Percentiles rank a stretch among this genome's conserved stretches.
Evolutionary conservation across 164 flowering plant species (phyloP).

Genomic region (Paratinospora sagittata): DNA sequence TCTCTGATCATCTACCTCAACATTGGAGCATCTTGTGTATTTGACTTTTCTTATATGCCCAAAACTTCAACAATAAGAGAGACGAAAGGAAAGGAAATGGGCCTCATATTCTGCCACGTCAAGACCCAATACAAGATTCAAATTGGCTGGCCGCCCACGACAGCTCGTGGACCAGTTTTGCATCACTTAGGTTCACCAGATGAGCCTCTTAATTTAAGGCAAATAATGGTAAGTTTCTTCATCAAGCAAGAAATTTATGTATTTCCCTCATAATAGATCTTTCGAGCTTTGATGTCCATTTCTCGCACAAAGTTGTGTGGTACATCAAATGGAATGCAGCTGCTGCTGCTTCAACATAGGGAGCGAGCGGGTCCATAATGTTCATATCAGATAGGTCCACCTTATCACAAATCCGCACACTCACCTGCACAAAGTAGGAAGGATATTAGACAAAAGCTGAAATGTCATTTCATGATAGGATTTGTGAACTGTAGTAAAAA

Average conservation of each 20-base stretch:
- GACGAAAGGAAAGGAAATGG: neutral
- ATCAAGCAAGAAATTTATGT: neutral
- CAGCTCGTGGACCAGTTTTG: neutral
- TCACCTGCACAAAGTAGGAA: slow-evolving; percentile 18
- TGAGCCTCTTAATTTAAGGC: neutral
- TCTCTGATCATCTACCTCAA: too few relatives aligned
- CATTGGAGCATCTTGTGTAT: neutral
- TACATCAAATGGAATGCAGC: slow-evolving; percentile 33
- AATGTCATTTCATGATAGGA: neutral
- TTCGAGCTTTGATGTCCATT: neutral
- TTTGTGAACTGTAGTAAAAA: neutral
- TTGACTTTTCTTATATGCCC: neutral
- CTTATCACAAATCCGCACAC: slow-evolving; percentile 55
- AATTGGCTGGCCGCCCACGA: neutral
- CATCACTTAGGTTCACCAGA: neutral
- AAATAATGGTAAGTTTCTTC: neutral
- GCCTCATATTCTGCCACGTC: neutral
- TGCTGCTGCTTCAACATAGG: slow-evolving; percentile 50
- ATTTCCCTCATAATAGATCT: neutral
- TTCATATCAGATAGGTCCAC: slow-evolving; percentile 44
- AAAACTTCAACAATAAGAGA: neutral
- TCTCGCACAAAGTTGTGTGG: neutral
- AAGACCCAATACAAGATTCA: neutral
- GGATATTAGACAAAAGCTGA: slow-evolving; percentile 5
- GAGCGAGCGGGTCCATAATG: slow-evolving; percentile 42